phyloP scores from a whole-genome alignment of 768 basidiomycete species.

The Tephrocybe sp. region DNA sequence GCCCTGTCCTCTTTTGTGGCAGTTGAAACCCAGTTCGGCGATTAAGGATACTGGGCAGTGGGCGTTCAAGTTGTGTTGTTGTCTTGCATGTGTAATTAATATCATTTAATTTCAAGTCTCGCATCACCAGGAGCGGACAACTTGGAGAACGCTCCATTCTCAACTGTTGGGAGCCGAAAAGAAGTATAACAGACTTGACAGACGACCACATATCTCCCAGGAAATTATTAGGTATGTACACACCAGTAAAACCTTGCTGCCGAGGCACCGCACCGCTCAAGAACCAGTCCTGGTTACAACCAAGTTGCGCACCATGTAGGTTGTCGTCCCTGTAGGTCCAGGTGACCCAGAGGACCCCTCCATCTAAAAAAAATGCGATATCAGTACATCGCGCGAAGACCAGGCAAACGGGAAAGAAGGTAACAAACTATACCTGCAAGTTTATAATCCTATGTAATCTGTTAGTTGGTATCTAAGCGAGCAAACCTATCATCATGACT shows the following conservation, averaged over 20 bases:
- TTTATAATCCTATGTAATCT: conserved; percentile 34
- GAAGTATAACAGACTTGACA: no score
- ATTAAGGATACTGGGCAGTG: not conserved
- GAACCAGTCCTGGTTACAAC: conserved; percentile 33
- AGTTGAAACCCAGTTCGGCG: not conserved
- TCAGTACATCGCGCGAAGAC: no score
- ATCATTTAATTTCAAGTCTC: no score
- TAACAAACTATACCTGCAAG: conserved; percentile 27
- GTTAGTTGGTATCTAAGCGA: not conserved
- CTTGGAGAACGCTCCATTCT: not conserved
- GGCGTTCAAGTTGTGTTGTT: no score
- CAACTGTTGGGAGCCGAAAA: no score
- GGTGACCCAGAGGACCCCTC: conserved; percentile 44
- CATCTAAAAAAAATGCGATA: conserved; percentile 28
- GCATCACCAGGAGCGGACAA: no score
- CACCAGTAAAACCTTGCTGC: no score
- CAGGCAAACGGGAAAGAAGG: not conserved
- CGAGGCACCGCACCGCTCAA: conserved; percentile 6
- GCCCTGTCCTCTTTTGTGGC: not conserved
- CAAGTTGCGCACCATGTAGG: conserved; percentile 40
- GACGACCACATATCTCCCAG: no score
- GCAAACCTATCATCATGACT: conserved; percentile 17
- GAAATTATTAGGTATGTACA: no score
- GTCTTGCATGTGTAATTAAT: no score
- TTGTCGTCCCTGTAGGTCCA: conserved; percentile 38